Conservation (phyloP, 208 protist species). For the Leishmania braziliensis region DNA sequence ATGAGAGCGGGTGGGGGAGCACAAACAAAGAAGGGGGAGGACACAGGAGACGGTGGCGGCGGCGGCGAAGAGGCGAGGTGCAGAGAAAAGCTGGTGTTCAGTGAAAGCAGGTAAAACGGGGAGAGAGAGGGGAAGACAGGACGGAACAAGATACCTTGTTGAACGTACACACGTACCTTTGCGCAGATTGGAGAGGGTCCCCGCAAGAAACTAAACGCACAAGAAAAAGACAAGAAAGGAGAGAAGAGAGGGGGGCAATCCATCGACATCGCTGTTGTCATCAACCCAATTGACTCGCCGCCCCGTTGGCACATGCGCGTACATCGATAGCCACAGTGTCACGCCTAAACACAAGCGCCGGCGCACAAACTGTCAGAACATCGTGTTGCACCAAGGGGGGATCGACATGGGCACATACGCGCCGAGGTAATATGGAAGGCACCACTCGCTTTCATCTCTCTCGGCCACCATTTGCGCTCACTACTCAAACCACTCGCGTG, state of each 20-base stretch:
- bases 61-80: not conserved
- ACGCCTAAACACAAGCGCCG: not conserved
- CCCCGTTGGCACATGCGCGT: not conserved
- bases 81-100: not conserved
- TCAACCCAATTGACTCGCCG: constrained; percentile 2
- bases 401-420: not conserved
- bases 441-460: not conserved
- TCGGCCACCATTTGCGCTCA: not conserved
- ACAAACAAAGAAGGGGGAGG: not conserved
- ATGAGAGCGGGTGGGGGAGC: not conserved
- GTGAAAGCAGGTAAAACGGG: not conserved
- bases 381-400: not conserved
- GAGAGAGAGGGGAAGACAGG: not conserved
- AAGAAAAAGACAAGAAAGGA: constrained; percentile 28
- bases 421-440: not conserved
- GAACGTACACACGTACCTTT: not conserved
- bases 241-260: constrained; percentile 4
- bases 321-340: not conserved
- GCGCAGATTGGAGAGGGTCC: not conserved
- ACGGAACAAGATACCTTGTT: not conserved
- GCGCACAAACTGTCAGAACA: not conserved
- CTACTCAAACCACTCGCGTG: not conserved
- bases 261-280: not conserved
- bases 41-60: not conserved
- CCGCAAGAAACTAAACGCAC: not conserved